These are phyloP conservation scores for Termitomyces eurrhizus DNA, from an alignment of 768 basidiomycete species.

Conservation along the genomic window DNA sequence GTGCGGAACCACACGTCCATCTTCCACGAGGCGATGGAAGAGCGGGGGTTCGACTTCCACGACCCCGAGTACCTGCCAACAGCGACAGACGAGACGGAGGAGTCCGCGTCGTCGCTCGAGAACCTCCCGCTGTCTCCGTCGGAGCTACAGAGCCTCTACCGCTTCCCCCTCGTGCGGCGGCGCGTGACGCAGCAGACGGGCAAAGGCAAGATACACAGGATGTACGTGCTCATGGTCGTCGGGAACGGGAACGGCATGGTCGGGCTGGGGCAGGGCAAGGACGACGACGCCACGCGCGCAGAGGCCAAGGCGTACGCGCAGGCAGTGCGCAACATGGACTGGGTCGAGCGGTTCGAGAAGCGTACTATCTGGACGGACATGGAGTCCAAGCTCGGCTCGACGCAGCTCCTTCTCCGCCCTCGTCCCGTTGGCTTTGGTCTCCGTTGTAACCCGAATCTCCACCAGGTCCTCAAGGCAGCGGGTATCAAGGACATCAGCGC, in stretches of 20 bases:
- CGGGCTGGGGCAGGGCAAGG: constrained; percentile 80
- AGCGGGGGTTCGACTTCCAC: constrained; percentile 27
- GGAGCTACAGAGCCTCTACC: constrained; percentile 28
- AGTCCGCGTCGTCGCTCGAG: constrained; percentile 21
- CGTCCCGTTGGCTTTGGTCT: constrained; percentile 90
- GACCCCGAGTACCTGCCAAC: constrained; percentile 24
- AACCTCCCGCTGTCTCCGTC: constrained; percentile 21
- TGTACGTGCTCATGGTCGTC: constrained; percentile 63
- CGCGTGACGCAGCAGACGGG: constrained; percentile 86
- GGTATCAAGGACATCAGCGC: constrained; percentile 95
- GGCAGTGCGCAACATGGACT: constrained; percentile 89
- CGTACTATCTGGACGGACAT: constrained; percentile 95
- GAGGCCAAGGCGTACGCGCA: constrained; percentile 52
- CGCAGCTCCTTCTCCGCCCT: constrained; percentile 75
- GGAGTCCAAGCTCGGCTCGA: constrained; percentile 79
- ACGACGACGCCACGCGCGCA: constrained; percentile 51
- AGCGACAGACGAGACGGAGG: constrained; percentile 27
- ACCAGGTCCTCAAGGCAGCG: constrained; percentile 87
- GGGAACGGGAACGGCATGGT: constrained; percentile 84
- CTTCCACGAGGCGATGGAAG: constrained; percentile 40
- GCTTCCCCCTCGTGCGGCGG: constrained; percentile 43
- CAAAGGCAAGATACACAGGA: constrained; percentile 81
- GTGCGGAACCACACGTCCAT: constrained; percentile 72
- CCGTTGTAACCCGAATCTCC: constrained; percentile 82
- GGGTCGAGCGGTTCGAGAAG: constrained; percentile 89